Percentiles rank a stretch among this genome's conserved stretches.
phyloP scores from a whole-genome alignment of 2,329 filamentous ascomycete species.

The Penicillium sp. region DNA sequence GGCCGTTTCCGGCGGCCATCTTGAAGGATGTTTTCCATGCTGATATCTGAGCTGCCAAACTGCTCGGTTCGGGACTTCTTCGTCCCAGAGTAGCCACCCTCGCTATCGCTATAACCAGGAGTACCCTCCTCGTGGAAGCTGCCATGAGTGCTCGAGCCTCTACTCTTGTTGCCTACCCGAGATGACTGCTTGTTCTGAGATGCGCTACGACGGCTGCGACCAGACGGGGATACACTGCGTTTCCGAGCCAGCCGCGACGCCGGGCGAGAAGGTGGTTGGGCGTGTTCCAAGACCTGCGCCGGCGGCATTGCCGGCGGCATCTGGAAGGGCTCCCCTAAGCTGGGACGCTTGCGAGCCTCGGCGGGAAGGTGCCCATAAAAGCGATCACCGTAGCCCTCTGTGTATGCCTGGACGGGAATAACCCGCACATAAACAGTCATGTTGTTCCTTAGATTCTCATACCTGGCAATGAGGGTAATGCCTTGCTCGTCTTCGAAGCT shows the following conservation, averaged over 20 bases:
- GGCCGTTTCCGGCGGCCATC: constrained; percentile 89
- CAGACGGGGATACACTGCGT: constrained; percentile 68
- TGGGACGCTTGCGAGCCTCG: constrained; percentile 48
- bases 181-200: constrained; percentile 67
- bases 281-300: constrained; percentile 45
- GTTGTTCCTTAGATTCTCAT: constrained; percentile 87
- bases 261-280: constrained; percentile 58
- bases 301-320: no score
- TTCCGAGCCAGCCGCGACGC: constrained; percentile 62
- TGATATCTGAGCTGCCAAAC: constrained; percentile 91
- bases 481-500: constrained; percentile 89
- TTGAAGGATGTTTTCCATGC: constrained; percentile 94
- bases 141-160: constrained; percentile 52
- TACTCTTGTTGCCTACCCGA: constrained; percentile 59
- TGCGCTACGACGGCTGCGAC: constrained; percentile 64
- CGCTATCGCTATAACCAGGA: constrained; percentile 84
- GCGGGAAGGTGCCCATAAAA: constrained; percentile 44
- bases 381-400: no score
- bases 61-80: constrained; percentile 72
- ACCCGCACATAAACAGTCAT: constrained; percentile 91
- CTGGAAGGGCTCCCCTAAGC: constrained; percentile 56
- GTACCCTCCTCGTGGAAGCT: constrained; percentile 60
- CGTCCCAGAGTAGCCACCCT: constrained; percentile 68
- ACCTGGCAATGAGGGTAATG: constrained; percentile 84
- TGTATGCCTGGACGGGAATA: constrained; percentile 52